Percentiles rank a stretch among this genome's conserved stretches.
Conservation (phyloP, 345 rosid species). For the Eucalyptus erythrocorys region DNA sequence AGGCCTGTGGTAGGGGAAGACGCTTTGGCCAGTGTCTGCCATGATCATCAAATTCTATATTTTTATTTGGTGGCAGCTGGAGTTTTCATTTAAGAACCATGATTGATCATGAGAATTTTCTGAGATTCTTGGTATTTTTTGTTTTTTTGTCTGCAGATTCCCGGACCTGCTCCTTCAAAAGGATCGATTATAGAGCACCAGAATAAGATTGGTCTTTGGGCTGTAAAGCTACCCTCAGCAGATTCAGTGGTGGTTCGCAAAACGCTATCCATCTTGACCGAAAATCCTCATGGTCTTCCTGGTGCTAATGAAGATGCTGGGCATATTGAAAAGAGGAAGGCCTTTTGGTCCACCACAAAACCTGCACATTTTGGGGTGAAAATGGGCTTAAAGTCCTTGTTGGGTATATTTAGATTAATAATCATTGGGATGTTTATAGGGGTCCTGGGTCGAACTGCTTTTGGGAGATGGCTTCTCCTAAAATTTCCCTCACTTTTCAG, state of each 20-base stretch:
- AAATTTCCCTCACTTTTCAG: slow-evolving; percentile 79
- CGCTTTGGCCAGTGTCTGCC: not conserved
- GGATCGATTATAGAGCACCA: slow-evolving; percentile 54
- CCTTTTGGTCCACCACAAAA: slow-evolving; percentile 61
- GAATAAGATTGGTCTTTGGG: slow-evolving; percentile 69
- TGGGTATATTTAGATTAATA: slow-evolving; percentile 35
- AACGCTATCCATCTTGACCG: slow-evolving; percentile 54
- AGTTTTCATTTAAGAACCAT: not conserved
- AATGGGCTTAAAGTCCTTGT: slow-evolving; percentile 46
- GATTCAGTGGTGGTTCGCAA: slow-evolving; percentile 71
- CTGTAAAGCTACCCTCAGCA: slow-evolving; percentile 75
- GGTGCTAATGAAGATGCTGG: slow-evolving; percentile 58
- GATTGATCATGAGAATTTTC: not conserved
- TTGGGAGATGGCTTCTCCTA: slow-evolving; percentile 78
- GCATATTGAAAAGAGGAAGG: slow-evolving; percentile 37
- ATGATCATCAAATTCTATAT: not conserved
- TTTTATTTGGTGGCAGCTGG: not conserved
- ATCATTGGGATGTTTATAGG: slow-evolving; percentile 56
- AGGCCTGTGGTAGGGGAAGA: slow-evolving; percentile 44
- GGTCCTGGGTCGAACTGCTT: slow-evolving; percentile 26
- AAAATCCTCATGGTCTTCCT: slow-evolving; percentile 62
- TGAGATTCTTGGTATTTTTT: not conserved
- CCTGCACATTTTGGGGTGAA: slow-evolving; percentile 80
- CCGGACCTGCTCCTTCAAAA: slow-evolving; percentile 52
- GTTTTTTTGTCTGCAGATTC: slow-evolving; percentile 42